phyloP scores from a whole-genome alignment of 257 asterid genomes.

The Scutellaria baicalensis region DNA sequence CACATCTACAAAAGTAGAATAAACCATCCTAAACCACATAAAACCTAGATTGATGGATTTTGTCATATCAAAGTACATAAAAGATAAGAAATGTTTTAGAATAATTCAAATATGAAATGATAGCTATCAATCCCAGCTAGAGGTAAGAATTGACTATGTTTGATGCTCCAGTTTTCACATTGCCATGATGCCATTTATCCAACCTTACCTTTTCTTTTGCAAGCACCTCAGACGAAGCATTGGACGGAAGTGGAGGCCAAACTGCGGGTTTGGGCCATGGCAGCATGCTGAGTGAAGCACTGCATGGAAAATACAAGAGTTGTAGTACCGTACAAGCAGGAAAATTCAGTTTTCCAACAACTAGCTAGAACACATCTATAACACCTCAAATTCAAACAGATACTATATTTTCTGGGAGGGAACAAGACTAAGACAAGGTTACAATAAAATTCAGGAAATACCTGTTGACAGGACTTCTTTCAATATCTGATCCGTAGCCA shows the following conservation, averaged over 20 bases:
- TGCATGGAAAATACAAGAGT: constrained; percentile 27
- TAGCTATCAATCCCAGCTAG: neutral
- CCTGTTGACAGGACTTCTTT: constrained; percentile 97
- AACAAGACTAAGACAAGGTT: neutral
- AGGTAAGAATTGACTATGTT: neutral
- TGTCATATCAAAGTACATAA: neutral
- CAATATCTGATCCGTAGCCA: constrained; percentile 87
- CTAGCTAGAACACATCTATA: constrained; percentile 4
- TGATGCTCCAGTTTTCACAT: neutral
- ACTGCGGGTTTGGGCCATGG: constrained; percentile 98
- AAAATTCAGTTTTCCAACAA: neutral
- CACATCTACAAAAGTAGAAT: neutral
- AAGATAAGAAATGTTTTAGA: constrained; percentile 3
- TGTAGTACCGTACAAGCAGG: constrained; percentile 13
- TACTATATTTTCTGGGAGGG: neutral
- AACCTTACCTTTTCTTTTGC: constrained; percentile 85
- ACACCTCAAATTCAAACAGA: neutral
- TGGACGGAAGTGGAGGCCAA: constrained; percentile 94
- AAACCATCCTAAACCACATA: neutral
- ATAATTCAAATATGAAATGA: neutral
- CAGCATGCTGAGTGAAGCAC: constrained; percentile 97
- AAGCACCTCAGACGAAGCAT: constrained; percentile 81
- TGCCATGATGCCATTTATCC: constrained; percentile 14
- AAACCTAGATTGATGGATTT: neutral
- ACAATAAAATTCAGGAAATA: constrained; percentile 19